Base-by-base conservation (phyloP, 2,329 filamentous ascomycete genomes). In the Phoma sp. region DNA sequence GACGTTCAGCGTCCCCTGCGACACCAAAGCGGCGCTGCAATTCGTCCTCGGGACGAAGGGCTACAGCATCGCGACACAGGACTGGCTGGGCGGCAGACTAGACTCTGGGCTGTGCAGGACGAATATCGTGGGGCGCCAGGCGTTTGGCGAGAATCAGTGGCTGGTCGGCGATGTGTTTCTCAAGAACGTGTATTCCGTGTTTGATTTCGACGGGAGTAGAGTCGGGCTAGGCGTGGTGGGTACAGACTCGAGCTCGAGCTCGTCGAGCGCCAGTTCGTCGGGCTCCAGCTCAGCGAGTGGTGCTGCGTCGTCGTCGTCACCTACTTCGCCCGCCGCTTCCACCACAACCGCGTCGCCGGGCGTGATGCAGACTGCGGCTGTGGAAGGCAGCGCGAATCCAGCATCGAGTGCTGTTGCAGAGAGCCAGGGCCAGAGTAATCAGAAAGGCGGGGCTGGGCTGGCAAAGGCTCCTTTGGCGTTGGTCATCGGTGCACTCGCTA, bases 121-220 rank as follows among this genome's bases (percentile, higher is more conserved):
- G 71, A 92, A 90, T 64, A 84, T 96, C 29, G 87, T 92, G 47
- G 90, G 89, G 1, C 81, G 86, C 21, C 83, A 88, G 68, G 85
- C 90, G 12, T 87, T 91, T 39, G 76, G 80, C 1, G 80, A 64
- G 65, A 70, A 77, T 28, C 76, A 86, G 23, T 96, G 92, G 91
- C 80, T 96, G n/a, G 75, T 96, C 1, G 92, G 92, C 2, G 92
- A 92, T 61, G 85, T 89, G 1, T 96, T 96, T 65, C 76, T 96
- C 57, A 96, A 96, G 78, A 96, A 96, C 64, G 92, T 96, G 14
- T 96, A 96, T 70, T 81, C 86, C 1, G 87, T 95, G 20, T 96
- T 96, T 71, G 92, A 96, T 72, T 85, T 84, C 47, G 91, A 93
- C 58, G 69, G 86, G 60, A 76, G 74, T 36, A 83, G 82, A 45